Base-by-base conservation (phyloP, 495 filamentous ascomycete genomes). In the Cercophora samala region DNA sequence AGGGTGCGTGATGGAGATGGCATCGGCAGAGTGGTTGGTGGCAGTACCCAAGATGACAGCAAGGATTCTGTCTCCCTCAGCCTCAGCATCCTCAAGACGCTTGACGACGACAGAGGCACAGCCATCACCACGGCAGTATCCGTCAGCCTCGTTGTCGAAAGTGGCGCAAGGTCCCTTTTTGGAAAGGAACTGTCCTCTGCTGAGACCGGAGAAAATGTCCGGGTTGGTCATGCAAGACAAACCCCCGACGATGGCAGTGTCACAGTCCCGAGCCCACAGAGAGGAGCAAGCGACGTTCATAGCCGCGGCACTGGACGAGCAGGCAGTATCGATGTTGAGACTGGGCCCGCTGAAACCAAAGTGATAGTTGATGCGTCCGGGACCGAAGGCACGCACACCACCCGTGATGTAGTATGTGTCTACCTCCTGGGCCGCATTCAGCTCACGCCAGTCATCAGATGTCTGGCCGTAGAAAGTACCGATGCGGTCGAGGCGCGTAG, bases 381-480 rank as follows among this genome's bases (percentile, higher is more conserved):
- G 92, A 1, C 89, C 89, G 66, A 97, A 97, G 18, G 93, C 93
- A 54, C 92, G 86, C 19, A 93, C 90, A 71, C 91, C 93, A 59
- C 93, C 93, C 0, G 93, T 92, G 73, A 96, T 97, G 79, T 89
- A 97, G 75, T 97, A 97, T 1, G 93, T 97, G 75, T 96, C 93
- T 64, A 97, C 88, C 66, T 96, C 91, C 71, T 97, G 88, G 18
- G 90, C 89, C 59, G 90, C 91, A 75, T 96, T 96, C 69, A 96
- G 90, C 70, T 97, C 93, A 77, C 90, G 87, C 83, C 92, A 97
- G 69, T 97, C 93, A 64, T 96, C 92, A 68, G 91, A 93, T 1
- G 93, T 95, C 80, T 93, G 91, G 55, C 93, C 93, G 74, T 96
- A 96, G 76, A 96, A 97, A 19, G 91, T 93, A 25, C 93, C 93